These are phyloP conservation scores for Sodiomyces alkalinus DNA, from an alignment of 2,329 filamentous ascomycete genomes.

Conservation along the genomic window DNA sequence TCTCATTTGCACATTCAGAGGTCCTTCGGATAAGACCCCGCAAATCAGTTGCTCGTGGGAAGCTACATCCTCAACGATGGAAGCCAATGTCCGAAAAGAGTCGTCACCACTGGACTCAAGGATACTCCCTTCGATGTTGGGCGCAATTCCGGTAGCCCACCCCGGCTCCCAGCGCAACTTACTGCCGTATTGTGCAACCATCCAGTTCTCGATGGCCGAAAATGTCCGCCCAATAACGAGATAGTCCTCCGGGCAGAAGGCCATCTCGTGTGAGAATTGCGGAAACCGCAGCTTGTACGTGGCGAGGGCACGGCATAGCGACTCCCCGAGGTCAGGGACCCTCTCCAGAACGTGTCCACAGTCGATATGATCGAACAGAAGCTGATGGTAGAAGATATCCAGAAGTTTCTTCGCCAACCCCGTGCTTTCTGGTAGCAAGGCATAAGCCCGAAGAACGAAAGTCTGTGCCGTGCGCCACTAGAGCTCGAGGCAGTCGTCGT, in stretches of 20 bases:
- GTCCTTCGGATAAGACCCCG: no score
- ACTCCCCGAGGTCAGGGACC: slow-evolving; percentile 13
- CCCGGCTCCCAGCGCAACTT: no score
- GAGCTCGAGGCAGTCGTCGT: slow-evolving; percentile 43
- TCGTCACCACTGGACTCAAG: no score
- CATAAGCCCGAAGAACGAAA: slow-evolving; percentile 34
- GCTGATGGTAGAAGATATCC: slow-evolving; percentile 35
- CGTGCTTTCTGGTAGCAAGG: slow-evolving; percentile 26
- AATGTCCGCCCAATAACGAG: slow-evolving; percentile 32
- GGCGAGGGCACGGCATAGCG: slow-evolving; percentile 31
- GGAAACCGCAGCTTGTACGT: slow-evolving; percentile 39
- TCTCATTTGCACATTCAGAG: no score
- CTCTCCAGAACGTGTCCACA: slow-evolving; percentile 27
- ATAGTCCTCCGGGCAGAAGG: slow-evolving; percentile 21
- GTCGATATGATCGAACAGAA: slow-evolving; percentile 34
- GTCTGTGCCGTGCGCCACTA: slow-evolving; percentile 42
- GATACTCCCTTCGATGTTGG: no score
- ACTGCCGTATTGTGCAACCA: slow-evolving; percentile 8
- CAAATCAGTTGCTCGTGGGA: no score
- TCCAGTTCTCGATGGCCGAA: slow-evolving; percentile 28
- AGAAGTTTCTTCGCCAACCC: slow-evolving; percentile 30
- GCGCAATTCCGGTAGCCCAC: no score
- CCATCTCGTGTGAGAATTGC: slow-evolving; percentile 29
- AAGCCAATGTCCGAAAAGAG: no score
- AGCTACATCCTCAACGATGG: no score